Base-by-base conservation (phyloP, 805 yeast species). In the Starmerella stellata region DNA sequence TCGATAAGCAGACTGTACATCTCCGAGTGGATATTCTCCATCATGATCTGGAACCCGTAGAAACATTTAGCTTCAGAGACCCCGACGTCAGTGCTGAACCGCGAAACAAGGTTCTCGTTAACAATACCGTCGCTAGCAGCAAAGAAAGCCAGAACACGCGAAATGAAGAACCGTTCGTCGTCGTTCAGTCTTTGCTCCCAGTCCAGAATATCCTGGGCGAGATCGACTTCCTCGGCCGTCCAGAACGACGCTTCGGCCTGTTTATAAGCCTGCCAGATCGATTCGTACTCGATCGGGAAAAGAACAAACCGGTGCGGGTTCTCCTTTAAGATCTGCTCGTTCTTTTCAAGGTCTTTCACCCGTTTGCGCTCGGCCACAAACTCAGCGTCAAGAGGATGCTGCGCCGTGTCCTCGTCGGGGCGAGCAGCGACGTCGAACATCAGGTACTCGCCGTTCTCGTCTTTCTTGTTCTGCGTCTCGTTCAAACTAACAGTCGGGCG, bases 121-220 rank as follows among this genome's bases (percentile, higher is more conserved):
- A 87, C 98, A 50, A 87, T 83, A 61, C 98, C 98, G 61, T 87
- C 98, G 34, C 94, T 80, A 33, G 98, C 98, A 48, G 98, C 98
- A 56, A 87, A 87, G 69, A 90, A 87, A 15, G 98, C 98, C 50
- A 87, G 68, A 38, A 87, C 93, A 60, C 93, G 74, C 14, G 95
- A 80, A 51, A 87, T 68, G 62, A 87, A 87, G 65, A 64, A 90
- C 54, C 93, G 74, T 69, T 87, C 98, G 59, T 85, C 87, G 41
- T 80, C 90, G 57, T 69, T 85, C 67, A 87, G 67, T 55, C 68
- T 68, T 65, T 78, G 72, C 59, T 81, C 85, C 98, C 98, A 87
- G 65, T 87, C 98, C 53, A 70, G 71, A 44, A 69, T 57, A 61
- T 87, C 98, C 68, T 87, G 90, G 40, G 92, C 75, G 48, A 87